Conservation (phyloP, 352 stramenopile species). For the Phytophthora chlamydospora region DNA sequence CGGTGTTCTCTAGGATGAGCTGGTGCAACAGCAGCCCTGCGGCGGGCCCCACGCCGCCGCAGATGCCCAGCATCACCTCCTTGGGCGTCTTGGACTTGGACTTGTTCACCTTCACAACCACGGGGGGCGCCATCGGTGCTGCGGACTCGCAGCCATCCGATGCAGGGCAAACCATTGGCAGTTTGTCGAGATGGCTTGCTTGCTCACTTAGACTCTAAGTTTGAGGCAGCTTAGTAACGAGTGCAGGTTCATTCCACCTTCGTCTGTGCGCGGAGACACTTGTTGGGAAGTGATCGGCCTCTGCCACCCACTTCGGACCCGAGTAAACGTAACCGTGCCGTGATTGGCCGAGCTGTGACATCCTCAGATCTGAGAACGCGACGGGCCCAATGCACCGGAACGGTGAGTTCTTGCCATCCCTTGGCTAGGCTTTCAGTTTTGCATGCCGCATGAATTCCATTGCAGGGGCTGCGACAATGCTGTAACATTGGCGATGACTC, state of each 20-base stretch:
- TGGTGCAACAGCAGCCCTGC: constrained; percentile 77
- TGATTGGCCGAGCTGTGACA: background rate
- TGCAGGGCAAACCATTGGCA: background rate
- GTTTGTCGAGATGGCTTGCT: background rate
- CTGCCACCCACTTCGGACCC: constrained; percentile 17
- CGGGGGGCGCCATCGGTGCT: constrained; percentile 9
- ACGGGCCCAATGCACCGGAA: too few relatives aligned
- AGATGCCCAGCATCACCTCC: constrained; percentile 74
- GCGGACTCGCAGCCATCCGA: background rate
- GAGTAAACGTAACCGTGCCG: constrained; percentile 8
- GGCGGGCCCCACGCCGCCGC: constrained; percentile 70
- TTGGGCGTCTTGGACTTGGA: constrained; percentile 23
- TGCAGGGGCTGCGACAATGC: too few relatives aligned
- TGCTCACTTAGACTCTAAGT: background rate
- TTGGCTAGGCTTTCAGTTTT: too few relatives aligned
- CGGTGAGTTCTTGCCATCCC: too few relatives aligned
- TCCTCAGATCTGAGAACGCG: constrained; percentile 30
- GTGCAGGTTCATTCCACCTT: constrained; percentile 20
- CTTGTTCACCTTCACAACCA: constrained; percentile 15
- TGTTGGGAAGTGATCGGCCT: constrained; percentile 6
- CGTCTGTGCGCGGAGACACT: constrained; percentile 1
- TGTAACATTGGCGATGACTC: too few relatives aligned
- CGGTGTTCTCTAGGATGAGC: constrained; percentile 73
- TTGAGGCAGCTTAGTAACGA: constrained; percentile 1
- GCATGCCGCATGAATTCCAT: too few relatives aligned